Conservation (phyloP, 306 rosid genomes). For the Trifolium repens region DNA sequence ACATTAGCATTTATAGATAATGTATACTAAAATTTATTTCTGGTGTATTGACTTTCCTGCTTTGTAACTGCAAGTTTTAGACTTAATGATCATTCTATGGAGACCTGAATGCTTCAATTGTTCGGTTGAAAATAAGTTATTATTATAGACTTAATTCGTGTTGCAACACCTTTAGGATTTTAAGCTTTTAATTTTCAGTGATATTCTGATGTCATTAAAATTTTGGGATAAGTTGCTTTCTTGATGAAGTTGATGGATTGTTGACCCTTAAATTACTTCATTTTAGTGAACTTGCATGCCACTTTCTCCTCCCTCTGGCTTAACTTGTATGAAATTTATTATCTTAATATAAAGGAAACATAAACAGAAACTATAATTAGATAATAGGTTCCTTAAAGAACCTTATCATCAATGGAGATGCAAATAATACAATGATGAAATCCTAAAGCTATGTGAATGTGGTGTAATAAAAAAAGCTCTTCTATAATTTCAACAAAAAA, state of each 20-base stretch:
- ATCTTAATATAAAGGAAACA: neutral
- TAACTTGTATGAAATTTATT: neutral
- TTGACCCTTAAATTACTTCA: neutral
- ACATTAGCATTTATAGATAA: slow-evolving; percentile 39
- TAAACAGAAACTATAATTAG: neutral
- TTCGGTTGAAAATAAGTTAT: slow-evolving; percentile 13
- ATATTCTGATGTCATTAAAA: neutral
- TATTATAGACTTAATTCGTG: neutral
- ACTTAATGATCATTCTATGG: slow-evolving; percentile 33
- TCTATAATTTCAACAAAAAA: slow-evolving; percentile 25
- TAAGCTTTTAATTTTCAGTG: neutral
- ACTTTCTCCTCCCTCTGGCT: neutral
- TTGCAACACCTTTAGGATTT: neutral
- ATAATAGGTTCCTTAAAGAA: neutral
- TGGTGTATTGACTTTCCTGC: slow-evolving; percentile 44
- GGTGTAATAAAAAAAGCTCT: slow-evolving; percentile 13
- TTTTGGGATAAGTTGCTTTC: neutral
- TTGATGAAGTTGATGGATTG: neutral
- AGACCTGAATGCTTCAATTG: slow-evolving; percentile 26
- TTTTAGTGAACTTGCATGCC: slow-evolving; percentile 2
- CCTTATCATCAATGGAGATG: neutral
- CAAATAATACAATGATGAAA: slow-evolving; percentile 7
- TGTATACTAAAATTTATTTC: slow-evolving; percentile 51
- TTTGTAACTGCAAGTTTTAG: slow-evolving; percentile 41
- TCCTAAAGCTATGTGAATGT: slow-evolving; percentile 7